Evolutionary conservation across 768 basidiomycete genomes (phyloP), one percentile per base, ranked within the genome.

Genomic region (Thelephora aurantiotincta): DNA sequence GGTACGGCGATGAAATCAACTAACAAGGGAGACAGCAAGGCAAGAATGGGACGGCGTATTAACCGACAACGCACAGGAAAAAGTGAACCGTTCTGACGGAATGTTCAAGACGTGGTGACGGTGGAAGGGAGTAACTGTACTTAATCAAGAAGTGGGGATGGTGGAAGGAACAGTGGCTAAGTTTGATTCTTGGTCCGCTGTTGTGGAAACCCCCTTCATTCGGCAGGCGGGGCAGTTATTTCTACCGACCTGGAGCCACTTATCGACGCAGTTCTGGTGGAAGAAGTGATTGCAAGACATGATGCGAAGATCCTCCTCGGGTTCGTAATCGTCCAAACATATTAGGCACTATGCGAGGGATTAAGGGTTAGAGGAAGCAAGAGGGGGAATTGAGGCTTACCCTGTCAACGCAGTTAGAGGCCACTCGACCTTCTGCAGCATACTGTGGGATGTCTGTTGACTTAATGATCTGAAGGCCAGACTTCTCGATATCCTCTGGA

Each of bases 211-310:
- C 22, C 38, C 38, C 14, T 41, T 9, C 12, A 41, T n/a, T 44
- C 92, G 80, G 65, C 92, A 96, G 6, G 88, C 88, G 33, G 92
- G 92, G 61, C 92, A 96, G 50, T 88, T 89, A 57, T 96, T 96
- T 48, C 80, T 72, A 2, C 91, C 90, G 5, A 74, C 78, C 46
- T 57, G 55, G 33, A 94, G 68, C 89, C 92, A 94, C 50, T 72
- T 78, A 58, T 96, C 92, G 5, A 96, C 88, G 54, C 92, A 96
- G 18, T 61, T 65, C 57, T 79, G 79, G 58, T 97, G 92, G 72
- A 92, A 97, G n/a, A 76, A 80, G 64, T 97, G 92, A 52, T 77
- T 74, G 63, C 93, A 96, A 5, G 65, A 65, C 67, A 97, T 72
- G 33, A 96, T 64, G 20, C 93, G 78, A 43, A 93, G 64, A 22